phyloP scores from a whole-genome alignment of 257 asterid species.

The Gentiana dahurica region DNA sequence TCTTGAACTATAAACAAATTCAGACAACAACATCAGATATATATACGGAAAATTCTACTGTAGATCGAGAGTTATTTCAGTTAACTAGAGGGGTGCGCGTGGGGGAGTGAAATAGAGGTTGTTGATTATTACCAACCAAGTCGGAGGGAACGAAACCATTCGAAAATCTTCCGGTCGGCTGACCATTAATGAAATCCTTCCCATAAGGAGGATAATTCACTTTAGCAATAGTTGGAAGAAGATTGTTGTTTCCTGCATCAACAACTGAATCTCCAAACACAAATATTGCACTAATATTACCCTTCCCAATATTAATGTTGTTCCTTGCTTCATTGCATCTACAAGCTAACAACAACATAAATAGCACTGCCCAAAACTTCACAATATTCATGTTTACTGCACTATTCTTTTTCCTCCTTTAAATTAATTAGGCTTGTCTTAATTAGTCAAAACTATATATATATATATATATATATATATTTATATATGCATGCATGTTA shows the following conservation, averaged over 20 bases:
- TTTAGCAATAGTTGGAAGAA: constrained; percentile 26
- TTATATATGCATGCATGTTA: no score
- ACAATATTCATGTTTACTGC: no score
- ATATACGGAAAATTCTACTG: no score
- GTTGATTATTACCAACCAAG: constrained; percentile 28
- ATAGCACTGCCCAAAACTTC: no score
- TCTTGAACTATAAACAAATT: constrained; percentile 34
- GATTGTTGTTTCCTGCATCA: constrained; percentile 55
- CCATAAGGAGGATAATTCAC: constrained; percentile 54
- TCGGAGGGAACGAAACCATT: constrained; percentile 61
- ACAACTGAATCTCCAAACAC: constrained; percentile 62
- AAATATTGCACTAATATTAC: constrained; percentile 28
- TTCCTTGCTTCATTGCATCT: no score
- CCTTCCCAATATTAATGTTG: background rate
- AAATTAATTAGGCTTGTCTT: no score
- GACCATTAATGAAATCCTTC: constrained; percentile 49
- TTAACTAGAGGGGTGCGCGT: background rate
- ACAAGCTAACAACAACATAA: no score
- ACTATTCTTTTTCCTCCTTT: no score
- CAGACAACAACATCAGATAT: no score
- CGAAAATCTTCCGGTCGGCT: constrained; percentile 57
- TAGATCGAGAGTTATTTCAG: no score
- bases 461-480: no score
- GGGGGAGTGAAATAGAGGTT: background rate
- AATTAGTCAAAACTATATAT: no score